Conservation (phyloP, 2,329 filamentous ascomycete species). For the Apiospora marii region DNA sequence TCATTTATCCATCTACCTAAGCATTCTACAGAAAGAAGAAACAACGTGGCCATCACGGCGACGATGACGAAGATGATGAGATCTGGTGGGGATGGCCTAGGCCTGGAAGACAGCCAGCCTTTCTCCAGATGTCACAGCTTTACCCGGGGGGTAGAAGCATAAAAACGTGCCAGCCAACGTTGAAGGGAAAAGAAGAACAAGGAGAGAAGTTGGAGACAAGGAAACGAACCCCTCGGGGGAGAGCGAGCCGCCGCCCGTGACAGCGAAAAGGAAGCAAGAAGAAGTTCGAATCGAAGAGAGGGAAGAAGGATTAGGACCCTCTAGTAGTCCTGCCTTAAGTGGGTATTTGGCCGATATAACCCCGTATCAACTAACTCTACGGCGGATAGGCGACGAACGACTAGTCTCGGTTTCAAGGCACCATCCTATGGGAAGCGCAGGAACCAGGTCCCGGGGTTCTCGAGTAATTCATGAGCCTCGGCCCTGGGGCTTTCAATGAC, state of each 20-base stretch:
- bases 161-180: background rate
- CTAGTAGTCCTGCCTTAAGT: background rate
- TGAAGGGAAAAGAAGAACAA: background rate
- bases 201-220: background rate
- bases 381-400: background rate
- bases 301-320: background rate
- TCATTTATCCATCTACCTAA: no score
- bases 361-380: constrained; percentile 7
- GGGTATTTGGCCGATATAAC: constrained; percentile 12
- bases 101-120: no score
- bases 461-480: background rate
- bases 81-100: no score
- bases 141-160: background rate
- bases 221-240: background rate
- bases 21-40: background rate
- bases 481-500: background rate
- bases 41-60: background rate
- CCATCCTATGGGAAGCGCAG: background rate
- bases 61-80: no score
- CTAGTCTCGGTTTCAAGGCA: background rate
- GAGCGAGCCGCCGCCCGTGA: background rate
- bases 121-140: background rate
- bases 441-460: background rate
- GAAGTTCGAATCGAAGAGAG: background rate
- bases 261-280: background rate